phyloP scores from a whole-genome alignment of 805 yeast species.

The Pichia paraexigua region DNA sequence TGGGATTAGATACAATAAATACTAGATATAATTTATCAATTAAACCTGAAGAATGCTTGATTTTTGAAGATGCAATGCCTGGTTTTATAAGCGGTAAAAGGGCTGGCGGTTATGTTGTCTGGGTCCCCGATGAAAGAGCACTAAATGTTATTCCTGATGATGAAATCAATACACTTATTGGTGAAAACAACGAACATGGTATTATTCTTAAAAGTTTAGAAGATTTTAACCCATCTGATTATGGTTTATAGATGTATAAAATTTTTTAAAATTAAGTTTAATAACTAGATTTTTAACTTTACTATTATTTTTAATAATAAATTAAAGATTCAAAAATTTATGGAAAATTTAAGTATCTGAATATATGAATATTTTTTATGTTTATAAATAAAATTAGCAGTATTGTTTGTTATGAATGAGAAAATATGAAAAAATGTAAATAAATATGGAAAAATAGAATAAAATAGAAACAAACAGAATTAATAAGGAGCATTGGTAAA shows the following conservation, averaged over 20 bases:
- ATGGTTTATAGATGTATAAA: conserved; percentile 29
- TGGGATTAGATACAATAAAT: conserved; percentile 69
- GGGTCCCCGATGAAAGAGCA: conserved; percentile 89
- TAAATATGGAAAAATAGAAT: background rate
- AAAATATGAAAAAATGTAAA: background rate
- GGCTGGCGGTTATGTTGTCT: conserved; percentile 79
- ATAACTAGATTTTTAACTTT: too few relatives aligned
- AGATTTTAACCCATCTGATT: conserved; percentile 44
- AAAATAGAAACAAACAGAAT: background rate
- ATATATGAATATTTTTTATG: background rate
- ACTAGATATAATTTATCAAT: conserved; percentile 39
- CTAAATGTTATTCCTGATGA: conserved; percentile 43
- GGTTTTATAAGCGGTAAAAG: conserved; percentile 82
- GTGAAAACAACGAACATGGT: conserved; percentile 38
- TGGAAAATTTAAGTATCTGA: background rate
- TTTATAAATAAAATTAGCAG: background rate
- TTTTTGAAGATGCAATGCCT: conserved; percentile 93
- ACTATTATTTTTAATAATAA: background rate
- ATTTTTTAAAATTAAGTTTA: background rate
- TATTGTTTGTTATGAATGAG: background rate
- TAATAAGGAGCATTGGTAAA: conserved; percentile 57
- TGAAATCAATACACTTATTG: conserved; percentile 38
- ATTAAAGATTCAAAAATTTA: background rate
- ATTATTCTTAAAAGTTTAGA: conserved; percentile 44
- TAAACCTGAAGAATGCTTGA: conserved; percentile 68